phyloP scores from a whole-genome alignment of 23 red algal genomes.

The Gracilariopsis chorda region DNA sequence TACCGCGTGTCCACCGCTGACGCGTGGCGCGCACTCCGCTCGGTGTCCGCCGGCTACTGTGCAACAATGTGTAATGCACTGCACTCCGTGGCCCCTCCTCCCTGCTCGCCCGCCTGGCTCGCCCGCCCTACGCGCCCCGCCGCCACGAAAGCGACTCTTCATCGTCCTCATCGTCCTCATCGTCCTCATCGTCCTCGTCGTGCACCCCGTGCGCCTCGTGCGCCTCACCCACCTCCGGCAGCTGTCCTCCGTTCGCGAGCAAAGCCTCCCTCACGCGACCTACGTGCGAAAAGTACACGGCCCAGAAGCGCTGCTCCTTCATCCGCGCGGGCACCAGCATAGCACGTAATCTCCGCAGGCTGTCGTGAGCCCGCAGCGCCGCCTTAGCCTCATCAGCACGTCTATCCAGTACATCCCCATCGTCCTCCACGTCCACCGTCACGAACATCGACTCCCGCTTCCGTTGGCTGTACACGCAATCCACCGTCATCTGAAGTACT shows the following conservation, averaged over 20 bases:
- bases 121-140: background rate
- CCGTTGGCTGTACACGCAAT: slow-evolving; percentile 19
- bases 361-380: slow-evolving; percentile 41
- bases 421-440: background rate
- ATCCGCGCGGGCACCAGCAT: slow-evolving; percentile 66
- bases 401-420: background rate
- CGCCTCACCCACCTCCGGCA: background rate
- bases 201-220: background rate
- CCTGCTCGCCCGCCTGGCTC: no score
- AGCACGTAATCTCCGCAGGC: slow-evolving; percentile 43
- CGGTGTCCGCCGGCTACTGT: background rate
- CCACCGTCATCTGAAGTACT: slow-evolving; percentile 12
- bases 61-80: no score
- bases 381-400: slow-evolving; percentile 23
- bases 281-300: slow-evolving; percentile 69
- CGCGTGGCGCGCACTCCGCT: background rate
- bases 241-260: slow-evolving; percentile 10
- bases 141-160: slow-evolving; percentile 11
- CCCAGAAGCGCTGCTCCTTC: slow-evolving; percentile 64
- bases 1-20: background rate
- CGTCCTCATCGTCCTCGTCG: background rate
- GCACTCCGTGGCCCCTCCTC: no score
- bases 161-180: background rate
- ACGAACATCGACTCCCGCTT: slow-evolving; percentile 22
- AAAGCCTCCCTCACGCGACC: slow-evolving; percentile 27